Base-by-base conservation (phyloP, 176 grass and related monocot genomes). In the Aechmea fasciata region DNA sequence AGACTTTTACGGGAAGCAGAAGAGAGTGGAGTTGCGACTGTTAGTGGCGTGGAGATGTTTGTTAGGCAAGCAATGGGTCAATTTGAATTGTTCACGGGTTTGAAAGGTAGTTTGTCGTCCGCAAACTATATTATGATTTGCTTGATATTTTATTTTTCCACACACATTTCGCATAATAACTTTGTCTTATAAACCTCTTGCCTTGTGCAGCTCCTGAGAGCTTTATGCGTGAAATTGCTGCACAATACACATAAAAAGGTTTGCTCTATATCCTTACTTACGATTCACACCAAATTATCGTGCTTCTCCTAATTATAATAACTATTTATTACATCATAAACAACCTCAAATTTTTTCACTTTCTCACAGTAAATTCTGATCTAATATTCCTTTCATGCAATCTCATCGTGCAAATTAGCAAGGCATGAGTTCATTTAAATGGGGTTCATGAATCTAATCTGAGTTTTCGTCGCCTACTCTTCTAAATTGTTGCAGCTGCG, bases 41-140 rank as follows among this genome's bases (percentile, higher is more conserved):
- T 97, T 78, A 97, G 94, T 5, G 94, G 94, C 70, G 52, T 90
- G n/a, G 94, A 97, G 84, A 97, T 97, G 94, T 97, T 97, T 66
- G 92, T 88, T 67, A 90, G 94, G 78, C 94, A 93, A 83, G 89
- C 89, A 57, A 85, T 87, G 86, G 82, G 87, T 19, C 94, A 97
- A 72, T 97, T 92, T 55, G 94, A 97, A 77, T 74, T 85, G 73
- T 97, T 97, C 73, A 97, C 82, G 14, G 90, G 80, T 79, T 79
- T 87, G 76, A 28, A 82, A 75, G 94, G 89, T 97, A 84, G 61
- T 63, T 69, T 65, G 26, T 72, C 68, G 17, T 3, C 75, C 18
- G 13, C 11, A 11, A 17, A 7, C 47, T 61, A 13, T 22, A 53
- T 71, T 73, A 49, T 61, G 15, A 33, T 41, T 75, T 25, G 73